These are phyloP conservation scores for Phytophthora hibernalis DNA, from an alignment of 352 stramenopile genomes.

Conservation along the genomic window DNA sequence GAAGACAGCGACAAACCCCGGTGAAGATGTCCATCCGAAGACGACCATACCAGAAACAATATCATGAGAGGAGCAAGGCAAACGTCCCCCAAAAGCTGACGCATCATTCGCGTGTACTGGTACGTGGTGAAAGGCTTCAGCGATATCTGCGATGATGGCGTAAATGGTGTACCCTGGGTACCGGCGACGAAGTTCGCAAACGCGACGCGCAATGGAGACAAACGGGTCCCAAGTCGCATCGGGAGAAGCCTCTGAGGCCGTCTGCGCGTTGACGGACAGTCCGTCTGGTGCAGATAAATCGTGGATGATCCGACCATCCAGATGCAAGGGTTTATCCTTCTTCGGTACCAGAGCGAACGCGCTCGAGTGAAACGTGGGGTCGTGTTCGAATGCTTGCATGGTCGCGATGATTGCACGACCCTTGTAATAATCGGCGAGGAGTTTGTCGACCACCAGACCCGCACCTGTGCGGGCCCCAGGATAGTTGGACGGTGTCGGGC, in stretches of 20 bases:
- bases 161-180: slow-evolving; percentile 8
- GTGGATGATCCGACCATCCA: neutral
- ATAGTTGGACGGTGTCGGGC: too few relatives aligned
- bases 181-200: slow-evolving; percentile 1
- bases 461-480: too few relatives aligned
- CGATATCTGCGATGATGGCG: slow-evolving; percentile 11
- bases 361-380: neutral
- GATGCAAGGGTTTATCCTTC: neutral
- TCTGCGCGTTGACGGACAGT: neutral
- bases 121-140: slow-evolving; percentile 8
- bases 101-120: neutral
- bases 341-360: neutral
- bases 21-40: slow-evolving; percentile 18
- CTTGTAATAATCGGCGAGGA: neutral
- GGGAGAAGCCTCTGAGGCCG: neutral
- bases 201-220: neutral
- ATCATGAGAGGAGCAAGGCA: neutral
- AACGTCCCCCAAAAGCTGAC: neutral
- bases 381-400: neutral
- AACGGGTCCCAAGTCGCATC: slow-evolving; percentile 12
- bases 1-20: slow-evolving; percentile 15
- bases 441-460: neutral
- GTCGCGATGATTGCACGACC: neutral
- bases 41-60: slow-evolving; percentile 12
- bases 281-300: neutral